These are phyloP conservation scores for Trematosphaeria pertusa DNA, from an alignment of 2,329 filamentous ascomycete species.

Conservation along the genomic window DNA sequence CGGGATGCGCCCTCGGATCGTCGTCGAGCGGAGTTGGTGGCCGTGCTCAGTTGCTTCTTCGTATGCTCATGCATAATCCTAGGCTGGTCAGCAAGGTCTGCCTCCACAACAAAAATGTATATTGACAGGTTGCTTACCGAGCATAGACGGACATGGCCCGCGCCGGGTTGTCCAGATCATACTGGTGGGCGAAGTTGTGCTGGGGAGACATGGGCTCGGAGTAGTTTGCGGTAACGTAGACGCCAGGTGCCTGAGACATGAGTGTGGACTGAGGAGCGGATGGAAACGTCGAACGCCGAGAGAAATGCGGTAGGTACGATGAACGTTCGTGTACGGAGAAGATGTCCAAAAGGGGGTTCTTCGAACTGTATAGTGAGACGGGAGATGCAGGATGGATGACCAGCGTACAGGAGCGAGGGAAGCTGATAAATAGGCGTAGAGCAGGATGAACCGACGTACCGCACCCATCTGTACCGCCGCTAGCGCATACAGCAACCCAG, in stretches of 20 bases:
- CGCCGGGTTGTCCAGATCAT: slow-evolving; percentile 49
- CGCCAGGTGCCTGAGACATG: slow-evolving; percentile 25
- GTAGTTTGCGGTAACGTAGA: slow-evolving; percentile 50
- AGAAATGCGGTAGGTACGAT: not conserved
- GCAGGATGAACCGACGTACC: no score
- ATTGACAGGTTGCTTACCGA: slow-evolving; percentile 41
- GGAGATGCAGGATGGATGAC: slow-evolving; percentile 8
- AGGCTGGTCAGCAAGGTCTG: slow-evolving; percentile 17
- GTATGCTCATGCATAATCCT: slow-evolving; percentile 61
- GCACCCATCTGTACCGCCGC: slow-evolving; percentile 3
- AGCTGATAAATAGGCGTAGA: slow-evolving; percentile 37
- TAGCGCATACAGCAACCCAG: slow-evolving; percentile 3
- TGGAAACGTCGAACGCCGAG: slow-evolving; percentile 3
- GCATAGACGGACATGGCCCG: slow-evolving; percentile 53
- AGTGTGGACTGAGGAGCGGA: slow-evolving; percentile 19
- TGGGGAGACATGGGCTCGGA: slow-evolving; percentile 51
- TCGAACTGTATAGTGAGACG: no score
- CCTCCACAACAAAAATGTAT: no score
- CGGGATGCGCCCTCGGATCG: slow-evolving; percentile 35
- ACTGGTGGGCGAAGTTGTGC: slow-evolving; percentile 54
- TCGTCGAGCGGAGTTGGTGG: slow-evolving; percentile 54
- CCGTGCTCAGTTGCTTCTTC: slow-evolving; percentile 55
- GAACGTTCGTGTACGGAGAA: slow-evolving; percentile 1
- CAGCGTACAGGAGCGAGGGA: slow-evolving; percentile 28
- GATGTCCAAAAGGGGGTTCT: not conserved